Evolutionary conservation across 164 flowering plant genomes (phyloP).

Genomic region (Sedum album): DNA sequence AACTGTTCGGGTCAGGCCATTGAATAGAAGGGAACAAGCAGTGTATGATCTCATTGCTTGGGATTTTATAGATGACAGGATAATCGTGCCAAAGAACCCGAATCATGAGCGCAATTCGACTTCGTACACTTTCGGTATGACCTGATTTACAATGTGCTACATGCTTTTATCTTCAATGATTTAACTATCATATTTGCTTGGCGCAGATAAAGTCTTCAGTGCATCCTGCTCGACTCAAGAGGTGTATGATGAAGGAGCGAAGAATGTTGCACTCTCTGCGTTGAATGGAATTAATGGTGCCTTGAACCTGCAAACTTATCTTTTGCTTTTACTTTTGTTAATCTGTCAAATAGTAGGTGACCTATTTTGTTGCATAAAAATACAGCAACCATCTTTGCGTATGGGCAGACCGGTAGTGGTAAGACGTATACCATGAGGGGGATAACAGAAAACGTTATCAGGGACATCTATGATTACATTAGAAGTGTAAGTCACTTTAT

Average conservation of each 20-base stretch:
- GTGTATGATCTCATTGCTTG: slow-evolving; percentile 68
- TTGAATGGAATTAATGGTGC: slow-evolving; percentile 75
- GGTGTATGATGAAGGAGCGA: slow-evolving; percentile 79
- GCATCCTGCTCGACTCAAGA: slow-evolving; percentile 39
- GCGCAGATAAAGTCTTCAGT: slow-evolving; percentile 64
- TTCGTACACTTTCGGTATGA: slow-evolving; percentile 48
- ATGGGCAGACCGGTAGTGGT: slow-evolving; percentile 89
- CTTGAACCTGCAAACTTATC: not conserved
- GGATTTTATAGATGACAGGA: slow-evolving; percentile 51
- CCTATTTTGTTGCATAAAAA: slow-evolving; percentile 1
- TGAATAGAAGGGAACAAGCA: slow-evolving; percentile 54
- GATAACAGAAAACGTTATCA: slow-evolving; percentile 56
- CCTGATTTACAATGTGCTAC: not conserved
- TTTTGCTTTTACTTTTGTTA: not conserved
- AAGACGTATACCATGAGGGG: slow-evolving; percentile 91
- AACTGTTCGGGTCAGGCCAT: slow-evolving; percentile 68
- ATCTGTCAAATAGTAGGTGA: not conserved
- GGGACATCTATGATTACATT: slow-evolving; percentile 64
- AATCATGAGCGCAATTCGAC: slow-evolving; percentile 38
- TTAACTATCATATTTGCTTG: not conserved
- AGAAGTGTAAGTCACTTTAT: slow-evolving; percentile 31
- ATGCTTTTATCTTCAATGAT: too few relatives aligned
- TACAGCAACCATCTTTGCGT: slow-evolving; percentile 84
- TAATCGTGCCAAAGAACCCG: slow-evolving; percentile 41
- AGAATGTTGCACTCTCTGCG: slow-evolving; percentile 71